phyloP scores from a whole-genome alignment of 2,329 filamentous ascomycete genomes.

The Epichloe sp. region DNA sequence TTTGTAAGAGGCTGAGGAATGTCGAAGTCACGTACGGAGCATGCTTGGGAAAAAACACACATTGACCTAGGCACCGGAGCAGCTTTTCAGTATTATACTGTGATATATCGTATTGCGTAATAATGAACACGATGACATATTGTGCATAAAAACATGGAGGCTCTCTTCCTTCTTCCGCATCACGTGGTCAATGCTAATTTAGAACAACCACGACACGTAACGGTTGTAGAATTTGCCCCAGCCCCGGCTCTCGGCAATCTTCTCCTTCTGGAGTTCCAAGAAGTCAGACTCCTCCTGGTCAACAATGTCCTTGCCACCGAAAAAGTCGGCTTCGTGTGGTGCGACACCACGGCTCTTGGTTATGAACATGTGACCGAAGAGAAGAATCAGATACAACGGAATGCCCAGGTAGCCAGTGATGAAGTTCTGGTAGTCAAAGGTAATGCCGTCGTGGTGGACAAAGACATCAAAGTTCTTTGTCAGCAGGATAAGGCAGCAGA shows the following conservation, averaged over 20 bases:
- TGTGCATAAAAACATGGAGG: neutral
- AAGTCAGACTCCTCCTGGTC: constrained; percentile 62
- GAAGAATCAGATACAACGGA: constrained; percentile 56
- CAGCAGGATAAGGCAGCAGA: constrained; percentile 60
- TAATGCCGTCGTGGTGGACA: constrained; percentile 33
- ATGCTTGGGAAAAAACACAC: too few relatives aligned
- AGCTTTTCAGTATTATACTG: too few relatives aligned
- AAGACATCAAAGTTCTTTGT: constrained; percentile 79
- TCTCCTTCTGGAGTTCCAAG: constrained; percentile 29
- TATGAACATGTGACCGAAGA: constrained; percentile 53
- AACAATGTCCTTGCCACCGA: constrained; percentile 58
- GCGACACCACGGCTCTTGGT: constrained; percentile 41
- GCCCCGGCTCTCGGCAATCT: constrained; percentile 14
- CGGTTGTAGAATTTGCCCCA: constrained; percentile 23
- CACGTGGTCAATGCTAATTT: constrained; percentile 2
- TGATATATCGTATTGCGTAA: neutral
- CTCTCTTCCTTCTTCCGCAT: neutral
- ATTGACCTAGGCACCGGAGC: too few relatives aligned
- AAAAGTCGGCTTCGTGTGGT: constrained; percentile 53
- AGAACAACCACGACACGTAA: constrained; percentile 26
- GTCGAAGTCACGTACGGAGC: too few relatives aligned
- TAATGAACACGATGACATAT: neutral
- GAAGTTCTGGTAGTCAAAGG: constrained; percentile 63
- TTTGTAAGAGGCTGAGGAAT: too few relatives aligned
- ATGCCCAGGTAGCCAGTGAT: constrained; percentile 68